Conservation (phyloP, 768 basidiomycete genomes). For the Serpula lacrymans region DNA sequence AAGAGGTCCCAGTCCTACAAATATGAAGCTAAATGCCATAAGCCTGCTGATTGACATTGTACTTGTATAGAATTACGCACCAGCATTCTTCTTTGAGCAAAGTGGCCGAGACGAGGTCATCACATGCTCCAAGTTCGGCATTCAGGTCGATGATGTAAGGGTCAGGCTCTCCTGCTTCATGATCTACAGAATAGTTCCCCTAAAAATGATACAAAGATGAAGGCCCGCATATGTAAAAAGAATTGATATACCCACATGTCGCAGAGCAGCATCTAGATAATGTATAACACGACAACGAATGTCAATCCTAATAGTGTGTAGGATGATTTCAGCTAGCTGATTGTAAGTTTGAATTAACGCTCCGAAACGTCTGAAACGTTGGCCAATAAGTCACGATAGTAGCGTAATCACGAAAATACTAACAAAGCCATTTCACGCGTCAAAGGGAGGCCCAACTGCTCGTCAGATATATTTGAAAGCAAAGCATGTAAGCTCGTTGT, state of each 20-base stretch:
- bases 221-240: not conserved
- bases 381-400: constrained; percentile 8
- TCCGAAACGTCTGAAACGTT: constrained; percentile 72
- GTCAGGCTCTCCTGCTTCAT: constrained; percentile 89
- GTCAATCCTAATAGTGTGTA: constrained; percentile 86
- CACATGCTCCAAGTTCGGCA: constrained; percentile 68
- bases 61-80: constrained; percentile 41
- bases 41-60: not conserved
- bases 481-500: constrained; percentile 47
- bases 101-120: constrained; percentile 62
- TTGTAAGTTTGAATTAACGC: constrained; percentile 88
- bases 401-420: constrained; percentile 24
- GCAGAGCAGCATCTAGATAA: constrained; percentile 76
- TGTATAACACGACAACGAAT: constrained; percentile 80
- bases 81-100: constrained; percentile 62
- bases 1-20: constrained; percentile 79
- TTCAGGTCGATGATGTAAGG: constrained; percentile 86
- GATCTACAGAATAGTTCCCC: constrained; percentile 83
- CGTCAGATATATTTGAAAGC: constrained; percentile 34
- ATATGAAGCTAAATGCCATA: constrained; percentile 65
- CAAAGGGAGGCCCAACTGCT: constrained; percentile 66
- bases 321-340: constrained; percentile 81
- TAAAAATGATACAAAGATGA: constrained; percentile 27
- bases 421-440: constrained; percentile 89
- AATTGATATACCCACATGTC: constrained; percentile 48